phyloP scores from a whole-genome alignment of 2,329 filamentous ascomycete species.

The Tolypocladium guangdongense region DNA sequence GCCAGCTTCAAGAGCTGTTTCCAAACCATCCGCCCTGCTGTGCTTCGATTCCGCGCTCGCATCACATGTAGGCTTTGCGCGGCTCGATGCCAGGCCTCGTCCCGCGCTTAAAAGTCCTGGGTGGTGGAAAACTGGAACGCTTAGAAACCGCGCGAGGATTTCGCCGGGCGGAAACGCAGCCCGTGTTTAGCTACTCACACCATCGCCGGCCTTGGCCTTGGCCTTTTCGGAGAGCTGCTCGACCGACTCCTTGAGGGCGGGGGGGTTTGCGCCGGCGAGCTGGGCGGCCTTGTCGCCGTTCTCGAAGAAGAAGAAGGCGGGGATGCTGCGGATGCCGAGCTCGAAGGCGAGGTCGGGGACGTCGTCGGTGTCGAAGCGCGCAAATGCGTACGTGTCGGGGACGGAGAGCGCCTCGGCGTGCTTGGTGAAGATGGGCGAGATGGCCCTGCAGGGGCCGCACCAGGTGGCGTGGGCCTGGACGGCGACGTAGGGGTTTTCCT shows the following conservation, averaged over 20 bases:
- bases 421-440: conserved; percentile 42
- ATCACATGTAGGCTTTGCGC: background rate
- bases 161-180: background rate
- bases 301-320: conserved; percentile 50
- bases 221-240: conserved; percentile 14
- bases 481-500: conserved; percentile 37
- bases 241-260: conserved; percentile 19
- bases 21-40: background rate
- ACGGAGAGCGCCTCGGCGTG: conserved; percentile 28
- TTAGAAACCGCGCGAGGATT: background rate
- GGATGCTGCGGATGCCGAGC: conserved; percentile 44
- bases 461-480: conserved; percentile 49
- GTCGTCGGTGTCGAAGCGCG: conserved; percentile 48
- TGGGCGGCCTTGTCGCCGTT: conserved; percentile 36
- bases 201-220: conserved; percentile 9
- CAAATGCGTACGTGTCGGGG: conserved; percentile 38
- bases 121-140: conserved; percentile 10
- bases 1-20: background rate
- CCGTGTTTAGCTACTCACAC: conserved; percentile 2
- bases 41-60: background rate
- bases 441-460: conserved; percentile 51
- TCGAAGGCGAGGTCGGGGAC: conserved; percentile 36
- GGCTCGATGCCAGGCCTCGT: background rate
- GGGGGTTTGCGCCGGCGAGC: conserved; percentile 27
- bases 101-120: conserved; percentile 10